Evolutionary conservation across 306 rosid species (phyloP), one percentile per base, ranked within the genome.

Genomic region (Astragalus glycyphyllos): DNA sequence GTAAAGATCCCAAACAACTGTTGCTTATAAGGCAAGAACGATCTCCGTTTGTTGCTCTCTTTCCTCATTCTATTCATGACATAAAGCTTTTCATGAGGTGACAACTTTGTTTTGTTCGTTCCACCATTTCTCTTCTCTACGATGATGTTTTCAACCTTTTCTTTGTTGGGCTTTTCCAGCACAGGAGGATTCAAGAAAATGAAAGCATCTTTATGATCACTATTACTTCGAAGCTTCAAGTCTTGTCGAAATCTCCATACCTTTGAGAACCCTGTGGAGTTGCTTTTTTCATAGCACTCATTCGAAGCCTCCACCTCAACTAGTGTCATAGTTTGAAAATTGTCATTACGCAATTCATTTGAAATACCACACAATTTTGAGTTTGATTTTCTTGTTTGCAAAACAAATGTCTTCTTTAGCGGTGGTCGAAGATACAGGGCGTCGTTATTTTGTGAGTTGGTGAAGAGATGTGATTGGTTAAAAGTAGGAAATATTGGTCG

Each of bases 361-460:
- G 57, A 20, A 59, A 37, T 8, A 63, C 17, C 38, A 12, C 26
- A 8, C 16, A 0, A 32, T 13, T 11, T 9, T 5, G 11, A 66
- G 7, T 4, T 1, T 4, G 11, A 10, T 5, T 2, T 45, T 7
- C 3, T 35, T 34, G 2, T 50, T 35, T 82, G 82, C 7, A 77
- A 73, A 11, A 84, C 14, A 37, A 90, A 84, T 0, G 88, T 17
- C 79, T 78, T 85, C 88, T 71, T 90, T 69, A 87, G 9, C 3
- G 85, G 89, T 12, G 80, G 68, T 4, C 80, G 70, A 17, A 38
- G 72, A 23, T 77, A 7, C 40, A 67, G 20, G 1, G 66, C 42
- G 0, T 48, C 63, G 4, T 13, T 31, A n/a, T 75, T 17, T 53
- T 11, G n/a, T 9, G 7, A 9, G 0, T 12, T 67, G 0, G 58